Evolutionary conservation across 352 stramenopile genomes (phyloP).

Genomic region (Phytophthora cryptogea): DNA sequence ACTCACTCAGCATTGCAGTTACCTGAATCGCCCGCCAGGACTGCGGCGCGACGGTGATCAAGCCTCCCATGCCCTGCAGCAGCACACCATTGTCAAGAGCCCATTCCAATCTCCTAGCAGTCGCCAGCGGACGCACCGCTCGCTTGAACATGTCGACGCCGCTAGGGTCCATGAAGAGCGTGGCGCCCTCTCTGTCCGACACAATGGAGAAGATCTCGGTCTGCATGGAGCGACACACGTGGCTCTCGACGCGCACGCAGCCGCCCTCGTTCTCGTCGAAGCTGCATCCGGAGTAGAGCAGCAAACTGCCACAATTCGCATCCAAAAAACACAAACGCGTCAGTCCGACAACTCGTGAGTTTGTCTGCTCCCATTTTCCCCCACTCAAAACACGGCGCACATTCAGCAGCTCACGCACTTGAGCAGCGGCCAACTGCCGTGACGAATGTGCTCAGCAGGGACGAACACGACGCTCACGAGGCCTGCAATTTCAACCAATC

Average conservation of each 20-base stretch:
- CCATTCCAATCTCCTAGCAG: no score
- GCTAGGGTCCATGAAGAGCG: constrained; percentile 85
- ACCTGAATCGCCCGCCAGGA: constrained; percentile 84
- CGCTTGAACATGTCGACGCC: constrained; percentile 82
- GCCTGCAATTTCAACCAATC: constrained; percentile 36
- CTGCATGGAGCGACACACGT: constrained; percentile 79
- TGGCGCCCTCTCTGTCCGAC: constrained; percentile 73
- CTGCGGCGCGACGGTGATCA: constrained; percentile 74
- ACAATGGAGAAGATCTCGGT: constrained; percentile 88
- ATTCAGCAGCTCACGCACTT: constrained; percentile 59
- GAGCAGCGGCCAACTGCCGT: constrained; percentile 82
- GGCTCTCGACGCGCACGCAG: constrained; percentile 43
- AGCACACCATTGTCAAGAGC: not conserved
- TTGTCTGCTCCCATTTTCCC: not conserved
- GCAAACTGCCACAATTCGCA: constrained; percentile 41
- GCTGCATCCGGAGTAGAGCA: constrained; percentile 82
- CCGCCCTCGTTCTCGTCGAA: constrained; percentile 75
- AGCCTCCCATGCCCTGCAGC: constrained; percentile 58
- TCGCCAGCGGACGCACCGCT: constrained; percentile 42
- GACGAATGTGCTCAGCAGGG: constrained; percentile 62
- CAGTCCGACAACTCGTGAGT: not conserved
- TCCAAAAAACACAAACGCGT: constrained; percentile 1
- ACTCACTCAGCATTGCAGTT: constrained; percentile 3
- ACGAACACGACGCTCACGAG: constrained; percentile 84
- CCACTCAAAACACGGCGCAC: constrained; percentile 15